These are phyloP conservation scores for Pistacia integerrima DNA, from an alignment of 345 rosid genomes.

Conservation along the genomic window DNA sequence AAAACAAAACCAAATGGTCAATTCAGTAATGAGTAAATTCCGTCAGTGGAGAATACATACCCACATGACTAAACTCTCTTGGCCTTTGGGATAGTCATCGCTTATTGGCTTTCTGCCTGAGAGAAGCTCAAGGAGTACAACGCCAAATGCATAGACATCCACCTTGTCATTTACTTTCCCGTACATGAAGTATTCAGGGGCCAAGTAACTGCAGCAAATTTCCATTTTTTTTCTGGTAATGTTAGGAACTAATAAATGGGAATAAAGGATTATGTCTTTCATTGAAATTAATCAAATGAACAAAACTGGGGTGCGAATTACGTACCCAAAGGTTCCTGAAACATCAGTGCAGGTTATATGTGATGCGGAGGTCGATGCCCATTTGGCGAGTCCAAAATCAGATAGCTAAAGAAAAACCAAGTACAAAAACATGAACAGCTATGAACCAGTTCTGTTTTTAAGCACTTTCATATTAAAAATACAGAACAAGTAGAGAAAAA, in stretches of 20 bases:
- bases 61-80: slow-evolving; percentile 95
- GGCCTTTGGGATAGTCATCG: slow-evolving; percentile 64
- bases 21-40: slow-evolving; percentile 10
- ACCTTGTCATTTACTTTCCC: slow-evolving; percentile 90
- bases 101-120: slow-evolving; percentile 88
- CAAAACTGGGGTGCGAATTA: background rate
- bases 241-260: no score
- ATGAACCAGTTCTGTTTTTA: background rate
- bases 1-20: background rate
- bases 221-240: no score
- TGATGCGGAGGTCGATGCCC: slow-evolving; percentile 65
- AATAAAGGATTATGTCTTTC: background rate
- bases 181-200: slow-evolving; percentile 95
- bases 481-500: background rate
- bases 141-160: slow-evolving; percentile 94
- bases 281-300: background rate
- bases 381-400: slow-evolving; percentile 93
- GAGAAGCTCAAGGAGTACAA: slow-evolving; percentile 92
- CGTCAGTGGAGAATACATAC: slow-evolving; percentile 43
- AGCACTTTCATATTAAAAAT: slow-evolving; percentile 6
- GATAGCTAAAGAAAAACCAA: slow-evolving; percentile 62
- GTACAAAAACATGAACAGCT: slow-evolving; percentile 19
- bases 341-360: slow-evolving; percentile 75
- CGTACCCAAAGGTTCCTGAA: slow-evolving; percentile 96
- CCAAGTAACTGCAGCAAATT: slow-evolving; percentile 72